Conservation (phyloP, 192 early-diverging fungal genomes). For the Tieghemiomyces parasiticus region DNA sequence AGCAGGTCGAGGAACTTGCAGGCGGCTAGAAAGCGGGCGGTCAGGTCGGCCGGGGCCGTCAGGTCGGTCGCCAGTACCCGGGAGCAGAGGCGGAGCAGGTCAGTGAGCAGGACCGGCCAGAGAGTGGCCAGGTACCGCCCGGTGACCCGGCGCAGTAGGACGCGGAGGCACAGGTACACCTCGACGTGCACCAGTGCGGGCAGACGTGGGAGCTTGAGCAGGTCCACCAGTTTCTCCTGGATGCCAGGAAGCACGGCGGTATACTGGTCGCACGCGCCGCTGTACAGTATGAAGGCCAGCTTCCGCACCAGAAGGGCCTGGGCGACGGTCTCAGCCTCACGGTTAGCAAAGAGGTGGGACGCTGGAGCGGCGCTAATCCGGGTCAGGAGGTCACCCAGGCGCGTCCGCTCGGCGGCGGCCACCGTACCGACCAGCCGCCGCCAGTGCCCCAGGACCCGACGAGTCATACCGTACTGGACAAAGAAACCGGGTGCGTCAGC, state of each 20-base stretch:
- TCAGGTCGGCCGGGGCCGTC: slow-evolving; percentile 42
- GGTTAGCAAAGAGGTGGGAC: slow-evolving; percentile 63
- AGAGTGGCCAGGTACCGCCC: slow-evolving; percentile 68
- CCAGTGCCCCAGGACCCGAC: slow-evolving; percentile 40
- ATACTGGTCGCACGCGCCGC: slow-evolving; percentile 61
- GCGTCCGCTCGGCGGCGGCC: slow-evolving; percentile 60
- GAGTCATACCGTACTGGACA: slow-evolving; percentile 21
- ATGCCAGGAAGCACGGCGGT: slow-evolving; percentile 58
- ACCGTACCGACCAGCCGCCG: slow-evolving; percentile 47
- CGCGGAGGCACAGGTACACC: slow-evolving; percentile 70
- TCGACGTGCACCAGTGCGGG: slow-evolving; percentile 58
- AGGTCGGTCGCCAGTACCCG: slow-evolving; percentile 15
- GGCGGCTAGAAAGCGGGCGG: slow-evolving; percentile 56
- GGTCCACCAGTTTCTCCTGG: slow-evolving; percentile 79
- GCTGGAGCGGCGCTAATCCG: slow-evolving; percentile 50
- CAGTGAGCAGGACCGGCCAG: slow-evolving; percentile 82
- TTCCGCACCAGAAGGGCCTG: slow-evolving; percentile 55
- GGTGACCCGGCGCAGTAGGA: slow-evolving; percentile 64
- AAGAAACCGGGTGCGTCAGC: slow-evolving; percentile 8
- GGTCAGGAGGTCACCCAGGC: slow-evolving; percentile 53
- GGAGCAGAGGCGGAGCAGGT: slow-evolving; percentile 41
- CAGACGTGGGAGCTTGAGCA: slow-evolving; percentile 51
- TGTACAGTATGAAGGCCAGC: slow-evolving; percentile 63
- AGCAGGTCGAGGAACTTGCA: slow-evolving; percentile 84
- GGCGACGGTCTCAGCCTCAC: slow-evolving; percentile 59